Conservation (phyloP, 164 flowering plant genomes). For the Saururus chinensis region DNA sequence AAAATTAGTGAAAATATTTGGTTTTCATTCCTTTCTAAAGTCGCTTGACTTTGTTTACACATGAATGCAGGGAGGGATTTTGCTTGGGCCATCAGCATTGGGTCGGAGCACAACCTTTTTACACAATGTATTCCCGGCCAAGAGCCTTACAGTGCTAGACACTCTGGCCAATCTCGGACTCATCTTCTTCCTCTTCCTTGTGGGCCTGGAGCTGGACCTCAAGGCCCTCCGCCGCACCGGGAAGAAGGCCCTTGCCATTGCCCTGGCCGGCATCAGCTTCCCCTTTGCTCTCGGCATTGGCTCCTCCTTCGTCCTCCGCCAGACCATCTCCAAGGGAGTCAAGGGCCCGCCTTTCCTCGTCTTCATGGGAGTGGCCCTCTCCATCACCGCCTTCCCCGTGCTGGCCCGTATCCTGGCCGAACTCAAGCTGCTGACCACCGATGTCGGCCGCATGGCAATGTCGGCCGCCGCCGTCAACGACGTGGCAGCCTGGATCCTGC, state of each 20-base stretch:
- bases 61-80: constrained; percentile 48
- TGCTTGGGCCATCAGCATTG: constrained; percentile 75
- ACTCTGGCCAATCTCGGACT: constrained; percentile 75
- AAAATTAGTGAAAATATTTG: too few species aligned
- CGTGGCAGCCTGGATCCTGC: constrained; percentile 80
- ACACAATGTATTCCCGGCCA: constrained; percentile 39
- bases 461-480: constrained; percentile 90
- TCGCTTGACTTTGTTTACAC: too few species aligned
- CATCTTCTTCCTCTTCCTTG: constrained; percentile 64
- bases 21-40: too few species aligned
- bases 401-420: constrained; percentile 78
- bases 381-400: constrained; percentile 85
- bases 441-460: constrained; percentile 75
- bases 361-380: constrained; percentile 84
- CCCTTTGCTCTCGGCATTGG: constrained; percentile 69
- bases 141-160: constrained; percentile 58
- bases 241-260: constrained; percentile 43
- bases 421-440: constrained; percentile 69
- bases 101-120: constrained; percentile 44
- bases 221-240: constrained; percentile 46
- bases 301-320: constrained; percentile 38
- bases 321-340: constrained; percentile 47
- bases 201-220: constrained; percentile 58
- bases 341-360: constrained; percentile 41
- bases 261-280: constrained; percentile 51